These are phyloP conservation scores for Lumnitzera racemosa DNA, from an alignment of 345 rosid species.

Conservation along the genomic window DNA sequence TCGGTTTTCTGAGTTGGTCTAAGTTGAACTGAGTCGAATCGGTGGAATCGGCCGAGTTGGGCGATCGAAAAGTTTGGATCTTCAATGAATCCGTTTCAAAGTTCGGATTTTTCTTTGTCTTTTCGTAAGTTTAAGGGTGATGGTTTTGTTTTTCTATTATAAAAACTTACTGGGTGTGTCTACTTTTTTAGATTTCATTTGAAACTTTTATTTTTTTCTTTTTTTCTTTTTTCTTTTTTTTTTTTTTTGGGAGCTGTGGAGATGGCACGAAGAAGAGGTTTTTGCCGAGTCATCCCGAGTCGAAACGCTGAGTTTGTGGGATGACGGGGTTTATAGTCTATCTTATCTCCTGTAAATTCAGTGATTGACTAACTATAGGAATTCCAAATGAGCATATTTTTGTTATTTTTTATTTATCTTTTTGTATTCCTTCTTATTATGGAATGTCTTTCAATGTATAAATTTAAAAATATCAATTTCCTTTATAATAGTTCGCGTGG, in stretches of 20 bases:
- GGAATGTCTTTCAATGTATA: too few relatives aligned
- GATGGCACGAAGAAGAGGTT: constrained; percentile 24
- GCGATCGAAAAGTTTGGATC: background rate
- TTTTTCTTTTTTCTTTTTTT: constrained; percentile 2
- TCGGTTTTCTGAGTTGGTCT: constrained; percentile 14
- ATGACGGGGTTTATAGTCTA: constrained; percentile 1
- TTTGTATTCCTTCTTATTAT: too few relatives aligned
- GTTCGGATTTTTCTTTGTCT: too few relatives aligned
- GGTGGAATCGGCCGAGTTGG: constrained; percentile 12
- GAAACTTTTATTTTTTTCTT: background rate
- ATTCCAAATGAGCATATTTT: background rate
- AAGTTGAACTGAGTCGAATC: constrained; percentile 15
- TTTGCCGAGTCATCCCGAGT: constrained; percentile 36
- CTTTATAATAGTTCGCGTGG: too few relatives aligned
- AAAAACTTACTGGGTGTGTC: background rate
- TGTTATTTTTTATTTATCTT: too few relatives aligned
- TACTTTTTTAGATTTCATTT: too few relatives aligned
- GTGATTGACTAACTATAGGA: constrained; percentile 15
- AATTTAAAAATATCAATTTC: too few relatives aligned
- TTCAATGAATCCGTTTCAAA: background rate
- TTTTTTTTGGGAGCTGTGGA: constrained; percentile 5
- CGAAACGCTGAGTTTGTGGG: background rate
- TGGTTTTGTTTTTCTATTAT: too few relatives aligned
- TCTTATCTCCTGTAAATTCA: constrained; percentile 24
- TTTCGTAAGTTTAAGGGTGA: too few relatives aligned